A percentile compares a stretch with the other conserved stretches of the same genome.
phyloP scores from a whole-genome alignment of 768 basidiomycete genomes.

The Gloeostereum incarnatum region DNA sequence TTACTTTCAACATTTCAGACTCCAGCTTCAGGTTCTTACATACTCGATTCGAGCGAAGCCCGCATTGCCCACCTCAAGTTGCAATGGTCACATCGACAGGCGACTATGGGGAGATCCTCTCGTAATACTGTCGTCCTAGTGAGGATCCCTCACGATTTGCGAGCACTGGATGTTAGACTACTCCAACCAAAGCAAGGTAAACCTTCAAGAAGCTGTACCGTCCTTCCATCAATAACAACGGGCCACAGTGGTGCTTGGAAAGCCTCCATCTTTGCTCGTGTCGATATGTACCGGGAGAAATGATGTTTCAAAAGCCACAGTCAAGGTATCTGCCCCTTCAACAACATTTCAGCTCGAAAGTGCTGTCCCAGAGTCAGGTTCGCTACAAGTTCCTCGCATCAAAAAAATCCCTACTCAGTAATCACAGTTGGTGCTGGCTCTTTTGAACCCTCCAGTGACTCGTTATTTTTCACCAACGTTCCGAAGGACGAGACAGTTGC shows the following conservation, averaged over 20 bases:
- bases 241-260: conserved; percentile 55
- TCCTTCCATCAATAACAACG: not conserved
- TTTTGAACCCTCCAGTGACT: conserved; percentile 29
- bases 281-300: conserved; percentile 65
- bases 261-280: conserved; percentile 42
- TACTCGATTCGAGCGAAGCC: conserved; percentile 60
- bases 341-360: conserved; percentile 34
- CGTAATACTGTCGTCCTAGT: conserved; percentile 35
- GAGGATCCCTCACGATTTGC: conserved; percentile 51
- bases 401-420: no score
- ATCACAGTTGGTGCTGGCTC: conserved; percentile 2
- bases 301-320: conserved; percentile 37
- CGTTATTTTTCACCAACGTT: conserved; percentile 38
- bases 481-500: conserved; percentile 33
- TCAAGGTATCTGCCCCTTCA: conserved; percentile 47
- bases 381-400: no score
- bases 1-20: conserved; percentile 33
- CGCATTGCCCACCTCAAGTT: conserved; percentile 55
- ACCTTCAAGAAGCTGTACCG: conserved; percentile 4
- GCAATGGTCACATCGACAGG: conserved; percentile 49
- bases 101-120: conserved; percentile 12
- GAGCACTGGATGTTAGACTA: conserved; percentile 55
- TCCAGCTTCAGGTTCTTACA: conserved; percentile 57
- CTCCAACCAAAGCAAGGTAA: conserved; percentile 44
- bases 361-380: not conserved